Conservation (phyloP, 495 filamentous ascomycete species). For the Podospora comata region DNA sequence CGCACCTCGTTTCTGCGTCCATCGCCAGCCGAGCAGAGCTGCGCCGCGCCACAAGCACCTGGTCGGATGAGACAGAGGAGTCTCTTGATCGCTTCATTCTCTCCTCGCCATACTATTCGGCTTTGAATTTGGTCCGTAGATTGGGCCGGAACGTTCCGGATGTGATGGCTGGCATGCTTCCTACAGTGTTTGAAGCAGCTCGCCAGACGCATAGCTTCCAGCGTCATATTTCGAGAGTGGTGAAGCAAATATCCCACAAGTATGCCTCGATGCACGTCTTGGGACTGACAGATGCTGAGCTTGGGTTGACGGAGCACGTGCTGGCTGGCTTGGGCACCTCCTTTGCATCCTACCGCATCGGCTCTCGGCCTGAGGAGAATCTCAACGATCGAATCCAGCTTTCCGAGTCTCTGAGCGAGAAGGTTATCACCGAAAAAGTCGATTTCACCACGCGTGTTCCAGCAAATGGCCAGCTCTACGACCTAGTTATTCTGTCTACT, state of each 20-base stretch:
- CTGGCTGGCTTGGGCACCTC: slow-evolving; percentile 33
- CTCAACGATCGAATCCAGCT: slow-evolving; percentile 12
- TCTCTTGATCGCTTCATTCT: slow-evolving; percentile 32
- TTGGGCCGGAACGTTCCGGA: slow-evolving; percentile 29
- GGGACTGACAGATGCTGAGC: slow-evolving; percentile 30
- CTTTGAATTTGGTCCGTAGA: slow-evolving; percentile 30
- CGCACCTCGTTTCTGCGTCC: background rate
- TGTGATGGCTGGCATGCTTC: slow-evolving; percentile 26
- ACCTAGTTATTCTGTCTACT: slow-evolving; percentile 40
- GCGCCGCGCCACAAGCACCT: slow-evolving; percentile 14
- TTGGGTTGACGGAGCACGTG: slow-evolving; percentile 31
- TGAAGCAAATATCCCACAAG: slow-evolving; percentile 41
- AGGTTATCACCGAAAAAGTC: slow-evolving; percentile 26
- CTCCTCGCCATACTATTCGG: slow-evolving; percentile 31
- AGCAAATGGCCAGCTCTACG: slow-evolving; percentile 22
- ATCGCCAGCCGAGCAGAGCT: background rate
- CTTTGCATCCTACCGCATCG: slow-evolving; percentile 35
- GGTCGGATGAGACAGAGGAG: slow-evolving; percentile 34
- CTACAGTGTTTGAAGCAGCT: slow-evolving; percentile 30
- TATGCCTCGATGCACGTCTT: slow-evolving; percentile 45
- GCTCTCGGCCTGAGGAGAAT: slow-evolving; percentile 21
- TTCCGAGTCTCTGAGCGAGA: slow-evolving; percentile 17
- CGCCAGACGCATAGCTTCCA: slow-evolving; percentile 31
- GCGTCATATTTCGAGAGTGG: slow-evolving; percentile 35
- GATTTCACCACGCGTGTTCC: slow-evolving; percentile 23